Base-by-base conservation (phyloP, 495 filamentous ascomycete genomes). In the Aspergillus sclerotioniger region DNA sequence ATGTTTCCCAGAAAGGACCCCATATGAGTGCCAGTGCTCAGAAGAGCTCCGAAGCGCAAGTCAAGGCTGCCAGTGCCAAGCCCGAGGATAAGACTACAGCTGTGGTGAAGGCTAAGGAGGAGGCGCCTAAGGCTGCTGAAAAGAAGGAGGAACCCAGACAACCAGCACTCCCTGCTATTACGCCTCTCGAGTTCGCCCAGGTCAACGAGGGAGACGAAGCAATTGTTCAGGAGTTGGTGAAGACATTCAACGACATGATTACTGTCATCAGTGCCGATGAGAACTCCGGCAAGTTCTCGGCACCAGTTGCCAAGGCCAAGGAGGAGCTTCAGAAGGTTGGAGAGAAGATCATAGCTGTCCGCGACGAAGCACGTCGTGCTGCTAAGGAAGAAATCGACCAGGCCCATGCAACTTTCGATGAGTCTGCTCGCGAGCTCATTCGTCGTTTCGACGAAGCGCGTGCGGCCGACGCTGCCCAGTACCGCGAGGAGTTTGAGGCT, bases 231-330 rank as follows among this genome's bases (percentile, higher is more conserved):
- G 90, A 97, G 67, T 77, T 98, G n/a, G 89, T 94, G 54, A 93
- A 90, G 76, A 91, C 94, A 67, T 80, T 98, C 61, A 98, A 98
- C 73, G 90, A 93, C 71, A 88, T 98, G 68, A 96, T 98, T 69
- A 85, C 89, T 1, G 89, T 93, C 31, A 85, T 97, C 55, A 96
- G 96, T 70, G 86, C 88, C 53, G 92, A 96, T 64, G 75, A 74
- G 52, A 84, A 88, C 54, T 81, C 84, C 53, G 74, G 78, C 60
- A 90, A 87, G 69, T 96, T 92, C 73, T 83, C 80, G 35, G 76
- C 80, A 17, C 87, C 90, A 3, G 84, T 98, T 51, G 71, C 80
- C 41, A 89, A 90, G 74, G 94, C 92, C 50, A 96, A 96, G 79
- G 78, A 79, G 25, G 89, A 94, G 64, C 75, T 98, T n/a, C 76